A percentile compares a stretch with the other conserved stretches of the same genome.
phyloP scores from a whole-genome alignment of 2,329 filamentous ascomycete genomes.

The Claviceps fusiformis region DNA sequence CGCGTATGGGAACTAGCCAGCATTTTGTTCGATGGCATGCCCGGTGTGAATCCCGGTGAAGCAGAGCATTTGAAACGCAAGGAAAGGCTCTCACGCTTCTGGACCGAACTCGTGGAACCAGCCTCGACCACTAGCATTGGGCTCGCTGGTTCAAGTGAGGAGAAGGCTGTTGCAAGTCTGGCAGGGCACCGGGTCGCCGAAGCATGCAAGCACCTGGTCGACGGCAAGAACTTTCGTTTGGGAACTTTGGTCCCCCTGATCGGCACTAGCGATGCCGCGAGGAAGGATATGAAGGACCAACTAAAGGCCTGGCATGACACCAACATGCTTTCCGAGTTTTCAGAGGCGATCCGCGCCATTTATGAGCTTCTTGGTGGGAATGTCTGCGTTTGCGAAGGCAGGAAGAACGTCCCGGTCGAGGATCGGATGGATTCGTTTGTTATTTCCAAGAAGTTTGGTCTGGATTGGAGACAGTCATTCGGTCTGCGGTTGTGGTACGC shows the following conservation, averaged over 20 bases:
- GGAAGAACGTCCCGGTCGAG: slow-evolving; percentile 58
- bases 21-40: slow-evolving; percentile 68
- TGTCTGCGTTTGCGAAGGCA: slow-evolving; percentile 68
- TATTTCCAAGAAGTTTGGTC: slow-evolving; percentile 68
- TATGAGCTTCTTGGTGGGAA: slow-evolving; percentile 87
- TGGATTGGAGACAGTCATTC: slow-evolving; percentile 92
- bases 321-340: slow-evolving; percentile 77
- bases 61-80: slow-evolving; percentile 32
- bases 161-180: slow-evolving; percentile 70
- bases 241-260: slow-evolving; percentile 75
- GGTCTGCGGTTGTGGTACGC: slow-evolving; percentile 85
- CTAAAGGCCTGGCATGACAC: slow-evolving; percentile 73
- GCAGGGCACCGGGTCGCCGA: slow-evolving; percentile 68
- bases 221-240: slow-evolving; percentile 68
- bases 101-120: slow-evolving; percentile 52
- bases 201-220: slow-evolving; percentile 67
- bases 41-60: slow-evolving; percentile 25
- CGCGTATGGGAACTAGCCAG: slow-evolving; percentile 76
- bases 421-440: slow-evolving; percentile 69
- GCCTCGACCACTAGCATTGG: slow-evolving; percentile 40
- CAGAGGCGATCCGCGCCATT: slow-evolving; percentile 67
- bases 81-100: slow-evolving; percentile 53
- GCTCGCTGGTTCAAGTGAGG: slow-evolving; percentile 53
- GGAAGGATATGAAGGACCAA: slow-evolving; percentile 65
- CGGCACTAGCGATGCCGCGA: slow-evolving; percentile 54